Evolutionary conservation across 192 early-diverging fungal genomes (phyloP).

Genomic region (Backusella mclennaniae): DNA sequence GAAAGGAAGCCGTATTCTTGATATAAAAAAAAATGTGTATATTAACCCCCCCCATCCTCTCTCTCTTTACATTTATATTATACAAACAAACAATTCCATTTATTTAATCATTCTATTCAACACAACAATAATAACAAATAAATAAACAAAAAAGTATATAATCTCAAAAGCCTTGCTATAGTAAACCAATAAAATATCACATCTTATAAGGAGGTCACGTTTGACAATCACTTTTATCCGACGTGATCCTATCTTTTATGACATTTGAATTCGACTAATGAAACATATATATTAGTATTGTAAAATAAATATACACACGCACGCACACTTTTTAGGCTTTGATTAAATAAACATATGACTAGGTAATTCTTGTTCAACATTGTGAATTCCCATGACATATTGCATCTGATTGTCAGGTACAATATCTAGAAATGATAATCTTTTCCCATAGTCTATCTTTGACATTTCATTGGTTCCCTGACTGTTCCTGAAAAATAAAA

Average conservation of each 20-base stretch:
- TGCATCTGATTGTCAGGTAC: conserved; percentile 4
- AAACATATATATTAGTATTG: not conserved
- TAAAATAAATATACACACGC: not conserved
- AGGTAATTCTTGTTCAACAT: not conserved
- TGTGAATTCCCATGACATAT: not conserved
- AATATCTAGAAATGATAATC: not conserved
- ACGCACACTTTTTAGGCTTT: not conserved
- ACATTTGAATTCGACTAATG: not conserved
- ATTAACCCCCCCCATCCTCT: not conserved
- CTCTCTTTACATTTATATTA: not conserved
- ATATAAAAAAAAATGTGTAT: conserved; percentile 6
- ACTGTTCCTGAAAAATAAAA: not conserved
- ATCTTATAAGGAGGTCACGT: not conserved
- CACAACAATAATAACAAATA: not conserved
- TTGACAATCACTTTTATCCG: conserved; percentile 1
- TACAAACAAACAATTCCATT: not conserved
- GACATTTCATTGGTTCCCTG: not conserved
- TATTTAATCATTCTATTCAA: not conserved
- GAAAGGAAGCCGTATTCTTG: not conserved
- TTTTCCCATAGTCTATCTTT: not conserved
- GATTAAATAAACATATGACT: not conserved
- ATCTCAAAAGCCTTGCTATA: not conserved
- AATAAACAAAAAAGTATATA: not conserved
- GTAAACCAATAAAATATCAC: not conserved
- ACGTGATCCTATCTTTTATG: conserved; percentile 8